These are phyloP conservation scores for Zymoseptoria ardabiliae DNA, from an alignment of 2,329 filamentous ascomycete genomes.

Conservation along the genomic window DNA sequence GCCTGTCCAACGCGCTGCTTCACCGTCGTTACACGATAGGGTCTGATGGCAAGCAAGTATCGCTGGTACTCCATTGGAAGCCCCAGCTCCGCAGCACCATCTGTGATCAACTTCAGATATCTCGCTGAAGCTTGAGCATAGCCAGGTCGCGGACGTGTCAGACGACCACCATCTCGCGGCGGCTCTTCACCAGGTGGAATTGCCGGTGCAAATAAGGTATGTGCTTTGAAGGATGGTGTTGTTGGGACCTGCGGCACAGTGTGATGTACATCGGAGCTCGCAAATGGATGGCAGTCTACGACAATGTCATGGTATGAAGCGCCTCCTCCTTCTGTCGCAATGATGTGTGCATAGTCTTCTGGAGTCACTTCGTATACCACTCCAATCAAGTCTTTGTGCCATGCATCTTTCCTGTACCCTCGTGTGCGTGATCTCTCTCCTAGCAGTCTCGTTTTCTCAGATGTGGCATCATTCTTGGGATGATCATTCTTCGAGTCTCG, in stretches of 20 bases:
- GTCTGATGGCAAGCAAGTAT: conserved; percentile 61
- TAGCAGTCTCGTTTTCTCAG: conserved; percentile 31
- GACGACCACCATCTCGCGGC: conserved; percentile 32
- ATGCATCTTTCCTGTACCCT: conserved; percentile 50
- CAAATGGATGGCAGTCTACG: conserved; percentile 68
- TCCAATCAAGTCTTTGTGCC: conserved; percentile 78
- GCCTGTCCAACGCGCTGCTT: conserved; percentile 60
- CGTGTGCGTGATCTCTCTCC: conserved; percentile 2
- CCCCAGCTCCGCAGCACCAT: conserved; percentile 72
- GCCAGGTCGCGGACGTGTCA: conserved; percentile 55
- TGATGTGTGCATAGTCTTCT: conserved; percentile 74
- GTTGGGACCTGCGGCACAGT: conserved; percentile 58
- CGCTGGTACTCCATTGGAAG: conserved; percentile 70
- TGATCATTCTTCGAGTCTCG: conserved; percentile 40
- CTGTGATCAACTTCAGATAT: conserved; percentile 72
- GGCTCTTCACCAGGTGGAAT: conserved; percentile 23
- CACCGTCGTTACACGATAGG: conserved; percentile 62
- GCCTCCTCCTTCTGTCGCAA: conserved; percentile 85
- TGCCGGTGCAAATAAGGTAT: conserved; percentile 70
- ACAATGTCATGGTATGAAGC: conserved; percentile 75
- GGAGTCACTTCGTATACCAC: conserved; percentile 92
- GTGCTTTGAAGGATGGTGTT: conserved; percentile 65
- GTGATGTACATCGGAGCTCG: conserved; percentile 42
- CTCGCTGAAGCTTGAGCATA: conserved; percentile 78
- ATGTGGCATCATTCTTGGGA: conserved; percentile 1